phyloP scores from a whole-genome alignment of 169 alveolate species.

The Cryptosporidium bovis region DNA sequence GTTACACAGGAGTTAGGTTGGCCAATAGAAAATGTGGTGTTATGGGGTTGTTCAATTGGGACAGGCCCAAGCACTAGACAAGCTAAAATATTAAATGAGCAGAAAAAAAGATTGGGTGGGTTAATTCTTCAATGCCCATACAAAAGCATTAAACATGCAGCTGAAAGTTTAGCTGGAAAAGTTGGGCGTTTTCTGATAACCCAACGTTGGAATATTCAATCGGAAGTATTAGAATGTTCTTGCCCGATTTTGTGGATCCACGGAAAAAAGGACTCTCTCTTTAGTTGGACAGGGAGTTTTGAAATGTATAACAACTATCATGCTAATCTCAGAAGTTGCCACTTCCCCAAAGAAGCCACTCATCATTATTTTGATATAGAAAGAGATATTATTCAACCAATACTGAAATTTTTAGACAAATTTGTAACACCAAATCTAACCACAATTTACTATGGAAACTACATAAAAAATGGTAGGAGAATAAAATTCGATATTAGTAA shows the following conservation, averaged over 20 bases:
- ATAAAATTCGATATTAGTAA: constrained; percentile 9
- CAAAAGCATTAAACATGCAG: constrained; percentile 80
- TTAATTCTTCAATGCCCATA: constrained; percentile 80
- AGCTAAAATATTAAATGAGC: constrained; percentile 70
- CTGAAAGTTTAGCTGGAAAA: constrained; percentile 77
- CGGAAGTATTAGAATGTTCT: constrained; percentile 75
- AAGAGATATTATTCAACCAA: constrained; percentile 73
- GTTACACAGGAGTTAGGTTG: constrained; percentile 72
- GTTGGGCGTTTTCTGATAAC: constrained; percentile 76
- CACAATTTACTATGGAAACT: constrained; percentile 3
- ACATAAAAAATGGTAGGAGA: constrained; percentile 32
- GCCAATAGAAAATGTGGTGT: constrained; percentile 77
- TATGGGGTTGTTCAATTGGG: constrained; percentile 82
- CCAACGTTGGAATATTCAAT: constrained; percentile 78
- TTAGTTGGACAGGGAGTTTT: constrained; percentile 74
- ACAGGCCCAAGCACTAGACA: constrained; percentile 82
- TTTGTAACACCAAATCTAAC: constrained; percentile 34
- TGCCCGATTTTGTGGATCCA: constrained; percentile 81
- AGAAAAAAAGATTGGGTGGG: constrained; percentile 73
- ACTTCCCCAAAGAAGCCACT: constrained; percentile 78
- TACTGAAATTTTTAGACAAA: constrained; percentile 65
- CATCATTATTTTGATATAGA: constrained; percentile 76
- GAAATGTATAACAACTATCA: constrained; percentile 75
- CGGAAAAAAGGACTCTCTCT: constrained; percentile 76
- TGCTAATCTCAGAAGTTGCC: constrained; percentile 73